These are phyloP conservation scores for Yamadazyma songkhlaensis DNA, from an alignment of 1,139 yeast genomes.

Conservation along the genomic window DNA sequence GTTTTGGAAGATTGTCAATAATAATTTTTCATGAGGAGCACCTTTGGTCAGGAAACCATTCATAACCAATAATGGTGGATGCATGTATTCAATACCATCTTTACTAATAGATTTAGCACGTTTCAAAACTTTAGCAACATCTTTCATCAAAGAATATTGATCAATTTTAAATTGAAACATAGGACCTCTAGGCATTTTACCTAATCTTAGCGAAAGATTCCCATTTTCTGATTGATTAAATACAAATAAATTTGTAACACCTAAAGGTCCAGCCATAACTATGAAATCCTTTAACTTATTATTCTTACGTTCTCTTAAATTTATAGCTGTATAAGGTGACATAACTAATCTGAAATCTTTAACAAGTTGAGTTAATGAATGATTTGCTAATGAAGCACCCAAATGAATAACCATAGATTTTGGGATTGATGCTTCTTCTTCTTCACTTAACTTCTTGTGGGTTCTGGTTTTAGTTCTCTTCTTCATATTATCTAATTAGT, in stretches of 20 bases:
- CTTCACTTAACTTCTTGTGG: conserved; percentile 65
- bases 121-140: conserved; percentile 65
- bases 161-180: conserved; percentile 79
- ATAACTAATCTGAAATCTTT: conserved; percentile 83
- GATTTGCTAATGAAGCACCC: conserved; percentile 77
- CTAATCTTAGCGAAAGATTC: conserved; percentile 76
- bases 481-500: conserved; percentile 13
- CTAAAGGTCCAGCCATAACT: conserved; percentile 96
- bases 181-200: conserved; percentile 93
- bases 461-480: conserved; percentile 75
- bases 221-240: conserved; percentile 84
- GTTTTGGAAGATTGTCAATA: conserved; percentile 90
- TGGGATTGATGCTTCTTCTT: conserved; percentile 73
- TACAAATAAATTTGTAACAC: conserved; percentile 83
- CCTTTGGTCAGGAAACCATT: conserved; percentile 73
- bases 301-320: conserved; percentile 78
- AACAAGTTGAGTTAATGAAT: conserved; percentile 79
- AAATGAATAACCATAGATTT: conserved; percentile 90
- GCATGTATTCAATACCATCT: conserved; percentile 59
- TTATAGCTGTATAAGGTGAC: conserved; percentile 97
- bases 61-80: conserved; percentile 88
- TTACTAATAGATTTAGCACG: conserved; percentile 69
- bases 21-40: conserved; percentile 69
- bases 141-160: conserved; percentile 79
- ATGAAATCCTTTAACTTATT: conserved; percentile 87